Base-by-base conservation (phyloP, 768 basidiomycete genomes). In the Hygrophorus russula region DNA sequence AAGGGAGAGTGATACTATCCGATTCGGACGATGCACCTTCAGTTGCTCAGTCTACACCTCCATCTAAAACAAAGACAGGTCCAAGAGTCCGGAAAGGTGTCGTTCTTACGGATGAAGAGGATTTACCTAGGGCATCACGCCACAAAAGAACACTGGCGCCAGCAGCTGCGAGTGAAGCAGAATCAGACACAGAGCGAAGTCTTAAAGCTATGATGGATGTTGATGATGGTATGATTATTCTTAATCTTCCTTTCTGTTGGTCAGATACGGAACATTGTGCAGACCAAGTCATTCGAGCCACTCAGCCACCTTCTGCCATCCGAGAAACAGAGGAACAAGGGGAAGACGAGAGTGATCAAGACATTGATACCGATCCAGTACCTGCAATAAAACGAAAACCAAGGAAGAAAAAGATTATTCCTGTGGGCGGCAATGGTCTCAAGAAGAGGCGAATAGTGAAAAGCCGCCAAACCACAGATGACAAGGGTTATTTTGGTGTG, bases 401-500 rank as follows among this genome's bases (percentile, higher is more conserved):
- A 46, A 62, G 61, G 43, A 67, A 67, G 49, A 64, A 69, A 31
- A 82, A 75, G 51, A 69, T 67, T 3, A 56, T 78, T n/a, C 88
- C 86, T 0, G 60, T 85, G n/a, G 86, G 87, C 0, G 63, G 64
- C 31, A 91, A 89, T 47, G 87, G 87, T 4, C 53, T 87, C 44
- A 85, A 74, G 68, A 90, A 89, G 64, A 72, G 67, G 51, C 69
- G 76, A 6, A 66, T 85, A 2, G 54, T 74, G 17, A 85, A 78
- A 53, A 78, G 71, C 34, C 68, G 73, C 48, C 71, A 55, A 49
- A 67, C 55, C 12, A 60, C 68, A 18, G 80, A 82, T 48, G 74
- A 65, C 0, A 80, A 83, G 57, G 87, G 88, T 6, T 88, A 85
- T 49, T 78, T 74, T 60, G 71, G 86, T 87, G 55, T 42, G 73